Evolutionary conservation across 164 flowering plant species (phyloP).

Genomic region (Liriodendron chinense): DNA sequence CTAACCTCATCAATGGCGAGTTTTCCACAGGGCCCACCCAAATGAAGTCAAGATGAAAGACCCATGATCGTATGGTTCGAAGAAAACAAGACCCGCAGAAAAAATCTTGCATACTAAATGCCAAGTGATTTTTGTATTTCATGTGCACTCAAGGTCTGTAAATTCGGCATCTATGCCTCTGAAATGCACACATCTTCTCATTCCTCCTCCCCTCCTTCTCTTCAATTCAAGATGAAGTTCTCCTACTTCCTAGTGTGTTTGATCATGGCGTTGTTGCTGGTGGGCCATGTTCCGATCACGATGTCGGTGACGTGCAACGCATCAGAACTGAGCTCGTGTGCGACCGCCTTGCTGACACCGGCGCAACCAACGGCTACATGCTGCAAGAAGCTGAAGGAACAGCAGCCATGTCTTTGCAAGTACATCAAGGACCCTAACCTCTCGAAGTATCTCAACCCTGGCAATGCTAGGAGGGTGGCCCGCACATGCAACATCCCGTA

Average conservation of each 20-base stretch:
- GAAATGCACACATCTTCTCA: too few relatives aligned
- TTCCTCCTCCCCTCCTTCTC: background rate
- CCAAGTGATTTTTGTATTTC: too few relatives aligned
- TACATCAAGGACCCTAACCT: conserved; percentile 6
- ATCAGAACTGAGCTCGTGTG: background rate
- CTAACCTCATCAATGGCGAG: too few relatives aligned
- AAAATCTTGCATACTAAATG: too few relatives aligned
- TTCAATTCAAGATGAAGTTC: background rate
- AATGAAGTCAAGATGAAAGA: too few relatives aligned
- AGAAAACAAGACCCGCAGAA: too few relatives aligned
- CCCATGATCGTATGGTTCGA: too few relatives aligned
- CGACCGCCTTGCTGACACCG: background rate
- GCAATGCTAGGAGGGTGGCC: background rate
- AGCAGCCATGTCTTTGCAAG: conserved; percentile 11
- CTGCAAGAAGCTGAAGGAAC: conserved; percentile 4
- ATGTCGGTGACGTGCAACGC: background rate
- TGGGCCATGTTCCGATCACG: background rate
- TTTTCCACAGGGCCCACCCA: too few relatives aligned
- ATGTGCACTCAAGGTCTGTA: too few relatives aligned
- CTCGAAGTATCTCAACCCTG: background rate
- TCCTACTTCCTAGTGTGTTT: background rate
- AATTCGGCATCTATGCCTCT: too few relatives aligned
- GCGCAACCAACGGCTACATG: conserved; percentile 4
- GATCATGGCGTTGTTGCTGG: background rate
- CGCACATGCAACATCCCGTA: background rate